These are phyloP conservation scores for Mycosphaerella sp. DNA, from an alignment of 2,329 filamentous ascomycete genomes.

Conservation along the genomic window DNA sequence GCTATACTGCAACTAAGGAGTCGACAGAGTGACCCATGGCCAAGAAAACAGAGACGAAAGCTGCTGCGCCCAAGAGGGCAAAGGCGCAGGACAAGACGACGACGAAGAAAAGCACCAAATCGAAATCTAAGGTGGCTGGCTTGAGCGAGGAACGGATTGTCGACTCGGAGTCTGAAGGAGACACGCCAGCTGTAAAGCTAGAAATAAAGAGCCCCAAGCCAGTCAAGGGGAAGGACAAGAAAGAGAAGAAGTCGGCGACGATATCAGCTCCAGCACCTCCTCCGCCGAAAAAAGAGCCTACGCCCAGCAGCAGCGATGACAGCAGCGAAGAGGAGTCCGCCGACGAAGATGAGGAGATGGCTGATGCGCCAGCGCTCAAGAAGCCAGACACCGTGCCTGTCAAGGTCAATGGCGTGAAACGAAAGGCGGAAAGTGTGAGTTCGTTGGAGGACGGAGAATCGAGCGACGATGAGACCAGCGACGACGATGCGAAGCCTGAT, in stretches of 20 bases:
- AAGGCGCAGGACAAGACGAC: constrained; percentile 21
- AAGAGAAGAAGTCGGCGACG: constrained; percentile 9
- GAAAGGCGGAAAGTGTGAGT: constrained; percentile 21
- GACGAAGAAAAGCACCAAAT: constrained; percentile 11
- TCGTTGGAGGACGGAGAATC: constrained; percentile 5
- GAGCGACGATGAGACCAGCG: constrained; percentile 13
- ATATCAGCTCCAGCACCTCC: constrained; percentile 5
- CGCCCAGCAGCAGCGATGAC: constrained; percentile 14
- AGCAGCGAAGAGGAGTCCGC: constrained; percentile 25
- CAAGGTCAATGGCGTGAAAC: constrained; percentile 30
- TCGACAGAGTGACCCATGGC: constrained; percentile 8
- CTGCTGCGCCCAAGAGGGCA: constrained; percentile 6
- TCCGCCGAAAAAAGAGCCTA: constrained; percentile 5
- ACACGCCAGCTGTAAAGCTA: constrained; percentile 13
- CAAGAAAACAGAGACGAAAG: constrained; percentile 8
- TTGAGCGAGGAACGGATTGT: constrained; percentile 21
- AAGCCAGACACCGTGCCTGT: constrained; percentile 14
- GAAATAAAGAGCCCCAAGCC: background rate
- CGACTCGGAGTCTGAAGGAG: constrained; percentile 34
- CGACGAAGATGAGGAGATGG: constrained; percentile 15
- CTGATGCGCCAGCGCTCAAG: constrained; percentile 12
- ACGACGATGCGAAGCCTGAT: constrained; percentile 10
- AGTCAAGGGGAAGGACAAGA: background rate
- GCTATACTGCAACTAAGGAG: background rate
- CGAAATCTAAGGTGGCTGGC: constrained; percentile 13